These are phyloP conservation scores for Lactarius sp. DNA, from an alignment of 768 basidiomycete species.

Conservation along the genomic window DNA sequence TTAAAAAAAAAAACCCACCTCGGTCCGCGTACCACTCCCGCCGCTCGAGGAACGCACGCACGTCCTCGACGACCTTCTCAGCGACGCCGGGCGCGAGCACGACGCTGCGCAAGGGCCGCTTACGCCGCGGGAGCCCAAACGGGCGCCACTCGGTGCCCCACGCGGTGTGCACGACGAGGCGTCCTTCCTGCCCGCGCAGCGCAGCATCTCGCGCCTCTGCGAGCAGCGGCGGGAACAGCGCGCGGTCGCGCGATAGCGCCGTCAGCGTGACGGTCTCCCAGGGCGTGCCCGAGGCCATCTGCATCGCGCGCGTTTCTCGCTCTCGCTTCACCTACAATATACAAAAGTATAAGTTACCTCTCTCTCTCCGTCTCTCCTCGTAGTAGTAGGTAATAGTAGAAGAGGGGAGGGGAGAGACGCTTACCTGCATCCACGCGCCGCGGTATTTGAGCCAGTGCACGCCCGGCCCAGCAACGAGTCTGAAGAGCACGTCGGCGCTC, in stretches of 20 bases:
- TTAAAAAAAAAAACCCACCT: conserved; percentile 46
- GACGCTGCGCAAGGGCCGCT: conserved; percentile 84
- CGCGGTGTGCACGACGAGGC: conserved; percentile 92
- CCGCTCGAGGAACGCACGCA: conserved; percentile 75
- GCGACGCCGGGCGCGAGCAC: conserved; percentile 78
- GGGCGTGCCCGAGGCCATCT: conserved; percentile 84
- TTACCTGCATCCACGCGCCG: conserved; percentile 94
- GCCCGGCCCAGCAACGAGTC: conserved; percentile 93
- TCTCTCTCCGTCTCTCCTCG: too few species aligned
- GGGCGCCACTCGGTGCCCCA: conserved; percentile 97
- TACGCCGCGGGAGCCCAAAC: conserved; percentile 86
- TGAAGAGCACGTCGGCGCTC: conserved; percentile 83
- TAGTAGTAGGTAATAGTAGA: too few species aligned
- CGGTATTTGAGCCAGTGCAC: conserved; percentile 88
- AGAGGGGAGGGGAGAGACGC: conserved; percentile 13
- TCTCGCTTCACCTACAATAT: conserved; percentile 79
- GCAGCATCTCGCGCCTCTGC: conserved; percentile 88
- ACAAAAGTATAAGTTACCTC: too few species aligned
- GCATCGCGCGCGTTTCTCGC: conserved; percentile 88
- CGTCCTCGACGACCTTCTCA: conserved; percentile 78
- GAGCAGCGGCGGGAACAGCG: conserved; percentile 73
- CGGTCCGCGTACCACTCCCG: conserved; percentile 95
- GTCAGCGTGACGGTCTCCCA: conserved; percentile 98
- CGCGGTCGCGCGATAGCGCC: conserved; percentile 81
- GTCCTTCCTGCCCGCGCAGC: conserved; percentile 81